A percentile compares a stretch with the other conserved stretches of the same genome.
phyloP scores from a whole-genome alignment of 164 flowering plant genomes.

The Echeveria elegans region DNA sequence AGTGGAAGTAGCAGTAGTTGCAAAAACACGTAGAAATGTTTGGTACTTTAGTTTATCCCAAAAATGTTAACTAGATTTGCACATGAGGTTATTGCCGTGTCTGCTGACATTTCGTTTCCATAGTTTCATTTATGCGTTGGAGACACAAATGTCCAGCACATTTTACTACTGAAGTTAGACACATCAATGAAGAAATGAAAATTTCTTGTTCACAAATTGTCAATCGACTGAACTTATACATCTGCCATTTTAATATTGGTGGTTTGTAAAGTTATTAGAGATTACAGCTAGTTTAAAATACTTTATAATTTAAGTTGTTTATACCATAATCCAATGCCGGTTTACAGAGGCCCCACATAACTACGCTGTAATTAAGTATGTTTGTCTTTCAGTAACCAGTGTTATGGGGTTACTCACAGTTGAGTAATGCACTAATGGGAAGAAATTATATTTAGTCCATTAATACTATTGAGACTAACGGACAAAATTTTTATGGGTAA shows the following conservation, averaged over 20 bases:
- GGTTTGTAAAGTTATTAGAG: too few relatives aligned
- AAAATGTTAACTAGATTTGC: background rate
- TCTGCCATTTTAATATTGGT: too few relatives aligned
- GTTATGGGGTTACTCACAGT: background rate
- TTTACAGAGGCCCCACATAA: background rate
- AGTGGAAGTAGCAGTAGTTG: background rate
- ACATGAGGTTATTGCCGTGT: background rate
- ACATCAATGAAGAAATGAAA: background rate
- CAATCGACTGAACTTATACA: too few relatives aligned
- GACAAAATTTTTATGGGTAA: too few relatives aligned
- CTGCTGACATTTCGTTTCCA: background rate
- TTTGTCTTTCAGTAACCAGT: background rate
- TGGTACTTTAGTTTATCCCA: background rate
- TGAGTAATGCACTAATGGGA: too few relatives aligned
- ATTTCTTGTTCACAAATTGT: background rate
- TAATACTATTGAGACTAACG: too few relatives aligned
- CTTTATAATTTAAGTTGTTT: too few relatives aligned
- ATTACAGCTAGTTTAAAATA: too few relatives aligned
- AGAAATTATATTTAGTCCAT: too few relatives aligned
- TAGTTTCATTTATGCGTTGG: background rate
- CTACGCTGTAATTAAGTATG: background rate
- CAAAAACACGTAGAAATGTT: background rate
- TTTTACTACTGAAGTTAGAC: background rate
- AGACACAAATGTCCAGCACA: background rate
- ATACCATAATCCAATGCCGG: too few relatives aligned